Evolutionary conservation across 805 yeast genomes (phyloP), one percentile per base, ranked within the genome.

Genomic region (Ogataea ramenticola): DNA sequence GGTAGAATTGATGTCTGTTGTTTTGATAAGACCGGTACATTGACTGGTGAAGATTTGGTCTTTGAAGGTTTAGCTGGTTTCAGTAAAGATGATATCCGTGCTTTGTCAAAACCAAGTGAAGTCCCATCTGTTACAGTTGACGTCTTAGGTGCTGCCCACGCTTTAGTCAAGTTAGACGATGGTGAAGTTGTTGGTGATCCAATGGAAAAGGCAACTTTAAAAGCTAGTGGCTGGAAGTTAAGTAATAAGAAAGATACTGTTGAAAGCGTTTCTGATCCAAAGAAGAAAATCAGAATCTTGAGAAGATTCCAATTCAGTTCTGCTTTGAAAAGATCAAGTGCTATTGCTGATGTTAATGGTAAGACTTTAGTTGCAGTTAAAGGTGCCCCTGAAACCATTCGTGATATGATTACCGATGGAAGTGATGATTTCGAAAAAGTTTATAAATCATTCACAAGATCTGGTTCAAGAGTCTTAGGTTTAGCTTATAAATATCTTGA

Each of bases 151-250:
- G 82, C 97, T 45, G 96, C 96, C 31, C 99, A 93, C 64, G 98
- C 99, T 26, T 74, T 93, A 51, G 99, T 93, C 24, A 80, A 82
- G 57, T 73, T 93, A 48, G 97, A 93, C 56, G 96, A 90, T 61
- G 99, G 98, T 55, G 98, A 93, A 49, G 79, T 90, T 53, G 99
- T 93, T 48, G 99, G 99, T 66, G 99, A 93, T 60, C 97, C 99
- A 50, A 91, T 93, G 98, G 99, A 93, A 68, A 88, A 89, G 66
- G 96, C 95, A 24, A 93, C 99, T 43, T 71, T 93, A 54, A 82
- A 80, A 52, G 91, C 95, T 36, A 77, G 93, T 46, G 79, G 80
- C 27, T 93, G 97, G 96, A 72, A 70, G 35, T 83, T 93, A 50
- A 86, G 84, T 43, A 75, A 72, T 44, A 53, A 48, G n/a, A 86